Conservation (phyloP, 2,329 filamentous ascomycete genomes). For the Arthrobotrys pseudoclavata region DNA sequence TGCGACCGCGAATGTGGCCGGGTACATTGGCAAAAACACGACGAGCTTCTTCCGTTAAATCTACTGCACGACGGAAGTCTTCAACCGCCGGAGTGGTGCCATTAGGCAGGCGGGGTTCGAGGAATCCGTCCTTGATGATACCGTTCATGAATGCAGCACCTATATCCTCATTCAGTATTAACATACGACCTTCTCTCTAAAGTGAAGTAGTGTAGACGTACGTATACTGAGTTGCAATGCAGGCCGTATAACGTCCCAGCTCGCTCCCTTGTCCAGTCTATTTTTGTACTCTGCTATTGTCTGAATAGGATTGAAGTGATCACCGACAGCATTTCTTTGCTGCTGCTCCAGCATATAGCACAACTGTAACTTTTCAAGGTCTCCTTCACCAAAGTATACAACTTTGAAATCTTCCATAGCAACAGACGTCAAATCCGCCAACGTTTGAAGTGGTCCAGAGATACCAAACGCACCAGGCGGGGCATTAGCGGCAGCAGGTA, state of each 20-base stretch:
- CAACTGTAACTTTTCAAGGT: constrained; percentile 61
- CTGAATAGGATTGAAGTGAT: constrained; percentile 60
- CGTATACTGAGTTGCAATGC: constrained; percentile 62
- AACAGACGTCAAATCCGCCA: constrained; percentile 62
- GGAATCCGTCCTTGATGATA: constrained; percentile 62
- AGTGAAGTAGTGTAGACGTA: neutral
- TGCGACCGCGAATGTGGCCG: constrained; percentile 49
- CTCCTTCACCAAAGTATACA: constrained; percentile 58
- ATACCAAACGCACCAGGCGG: constrained; percentile 61
- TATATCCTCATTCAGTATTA: constrained; percentile 30
- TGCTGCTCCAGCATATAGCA: constrained; percentile 63
- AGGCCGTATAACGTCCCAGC: constrained; percentile 62
- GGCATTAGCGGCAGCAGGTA: constrained; percentile 51
- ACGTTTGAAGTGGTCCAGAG: constrained; percentile 62
- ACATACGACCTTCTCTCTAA: constrained; percentile 27
- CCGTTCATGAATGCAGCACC: constrained; percentile 62
- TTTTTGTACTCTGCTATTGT: constrained; percentile 62
- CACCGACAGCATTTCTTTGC: constrained; percentile 62
- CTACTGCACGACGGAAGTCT: constrained; percentile 53
- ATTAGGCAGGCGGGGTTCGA: constrained; percentile 57
- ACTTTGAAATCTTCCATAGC: constrained; percentile 62
- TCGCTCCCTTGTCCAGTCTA: constrained; percentile 58
- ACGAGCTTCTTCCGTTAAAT: constrained; percentile 47
- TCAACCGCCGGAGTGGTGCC: constrained; percentile 49
- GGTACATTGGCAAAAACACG: constrained; percentile 46